Conservation (phyloP, 176 grass and related monocot species). For the Ananas comosus region DNA sequence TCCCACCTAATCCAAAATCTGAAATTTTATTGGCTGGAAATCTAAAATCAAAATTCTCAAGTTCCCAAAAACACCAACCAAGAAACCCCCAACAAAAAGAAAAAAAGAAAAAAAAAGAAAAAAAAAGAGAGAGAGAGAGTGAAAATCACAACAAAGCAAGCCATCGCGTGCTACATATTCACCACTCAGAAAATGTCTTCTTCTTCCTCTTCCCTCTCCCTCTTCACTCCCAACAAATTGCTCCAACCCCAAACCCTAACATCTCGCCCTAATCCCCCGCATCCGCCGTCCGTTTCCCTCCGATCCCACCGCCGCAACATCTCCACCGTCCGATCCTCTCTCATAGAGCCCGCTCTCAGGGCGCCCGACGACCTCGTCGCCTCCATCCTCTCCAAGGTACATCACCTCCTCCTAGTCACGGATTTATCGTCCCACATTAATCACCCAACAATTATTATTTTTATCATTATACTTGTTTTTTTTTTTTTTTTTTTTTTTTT, state of each 20-base stretch:
- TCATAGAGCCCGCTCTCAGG: conserved; percentile 30
- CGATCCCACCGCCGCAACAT: conserved; percentile 23
- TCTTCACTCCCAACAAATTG: not conserved
- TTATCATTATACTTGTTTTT: not conserved
- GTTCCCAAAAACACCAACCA: not conserved
- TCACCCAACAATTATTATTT: no score
- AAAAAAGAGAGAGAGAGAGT: not conserved
- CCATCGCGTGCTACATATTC: not conserved
- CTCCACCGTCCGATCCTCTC: conserved; percentile 40
- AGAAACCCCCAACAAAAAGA: not conserved
- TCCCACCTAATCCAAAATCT: not conserved
- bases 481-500: not conserved
- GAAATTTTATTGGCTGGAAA: not conserved
- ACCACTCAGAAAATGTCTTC: not conserved
- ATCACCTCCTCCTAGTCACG: not conserved
- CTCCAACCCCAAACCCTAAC: conserved; percentile 4
- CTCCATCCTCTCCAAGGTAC: conserved; percentile 78
- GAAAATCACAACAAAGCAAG: not conserved
- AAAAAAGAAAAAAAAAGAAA: not conserved
- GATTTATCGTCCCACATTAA: no score
- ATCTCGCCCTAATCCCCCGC: conserved; percentile 16
- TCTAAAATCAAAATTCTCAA: not conserved
- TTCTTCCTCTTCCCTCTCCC: not conserved
- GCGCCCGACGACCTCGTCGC: conserved; percentile 56
- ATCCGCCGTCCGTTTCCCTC: conserved; percentile 17